Evolutionary conservation across 1,284 basidiomycete genomes (phyloP).

Genomic region (Rhizopogon parksii): DNA sequence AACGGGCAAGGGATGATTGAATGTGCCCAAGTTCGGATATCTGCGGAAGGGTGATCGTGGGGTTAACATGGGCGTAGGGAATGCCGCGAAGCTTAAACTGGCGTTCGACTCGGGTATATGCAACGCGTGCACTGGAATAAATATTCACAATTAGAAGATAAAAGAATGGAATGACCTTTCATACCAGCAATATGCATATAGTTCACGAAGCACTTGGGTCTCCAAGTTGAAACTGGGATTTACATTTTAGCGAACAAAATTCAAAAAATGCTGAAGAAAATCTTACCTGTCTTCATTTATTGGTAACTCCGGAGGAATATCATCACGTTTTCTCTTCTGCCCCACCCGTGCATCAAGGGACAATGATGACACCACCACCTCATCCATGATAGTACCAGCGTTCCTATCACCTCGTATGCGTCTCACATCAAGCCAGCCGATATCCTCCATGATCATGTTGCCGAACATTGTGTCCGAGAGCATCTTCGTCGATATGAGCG

Average conservation of each 20-base stretch:
- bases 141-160: not conserved
- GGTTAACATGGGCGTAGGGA: conserved; percentile 69
- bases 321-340: conserved; percentile 34
- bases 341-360: conserved; percentile 21
- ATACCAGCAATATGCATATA: conserved; percentile 78
- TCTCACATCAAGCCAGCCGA: conserved; percentile 69
- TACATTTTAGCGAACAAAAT: not conserved
- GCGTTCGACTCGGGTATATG: conserved; percentile 80
- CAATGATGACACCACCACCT: conserved; percentile 8
- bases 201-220: conserved; percentile 59
- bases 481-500: conserved; percentile 58
- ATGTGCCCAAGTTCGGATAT: conserved; percentile 45
- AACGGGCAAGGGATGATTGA: conserved; percentile 63
- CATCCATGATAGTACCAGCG: conserved; percentile 12
- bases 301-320: conserved; percentile 5
- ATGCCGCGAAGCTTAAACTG: conserved; percentile 82
- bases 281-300: conserved; percentile 25
- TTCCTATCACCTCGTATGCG: conserved; percentile 46
- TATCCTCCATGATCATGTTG: conserved; percentile 62
- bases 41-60: conserved; percentile 37
- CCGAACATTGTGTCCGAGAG: conserved; percentile 46
- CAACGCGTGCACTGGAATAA: conserved; percentile 71
- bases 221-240: conserved; percentile 56
- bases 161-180: conserved; percentile 14
- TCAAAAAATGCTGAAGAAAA: not conserved